Conservation (phyloP, 495 filamentous ascomycete genomes). For the Daldinia concentrica region DNA sequence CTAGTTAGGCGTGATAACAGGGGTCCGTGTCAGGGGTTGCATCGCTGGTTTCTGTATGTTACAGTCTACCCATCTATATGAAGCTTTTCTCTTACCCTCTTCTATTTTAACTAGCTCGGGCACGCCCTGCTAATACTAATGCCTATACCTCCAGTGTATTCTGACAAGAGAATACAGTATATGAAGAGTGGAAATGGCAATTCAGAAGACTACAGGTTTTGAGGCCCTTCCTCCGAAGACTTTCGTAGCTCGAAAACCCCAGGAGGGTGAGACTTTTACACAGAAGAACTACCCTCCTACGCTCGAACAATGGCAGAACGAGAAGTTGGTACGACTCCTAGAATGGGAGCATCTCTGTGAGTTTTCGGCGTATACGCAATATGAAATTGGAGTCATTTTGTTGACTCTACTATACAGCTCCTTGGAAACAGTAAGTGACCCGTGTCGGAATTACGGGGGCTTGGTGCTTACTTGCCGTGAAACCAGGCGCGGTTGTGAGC, state of each 20-base stretch:
- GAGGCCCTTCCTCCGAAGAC: not conserved
- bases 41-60: not conserved
- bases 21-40: not conserved
- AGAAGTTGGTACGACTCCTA: not conserved
- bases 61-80: not conserved
- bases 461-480: not conserved
- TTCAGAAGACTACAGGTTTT: not conserved
- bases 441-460: not conserved
- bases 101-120: not conserved
- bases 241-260: not conserved
- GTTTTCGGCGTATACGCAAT: not conserved
- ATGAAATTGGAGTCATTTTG: not conserved
- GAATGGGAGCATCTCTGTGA: not conserved
- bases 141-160: not conserved
- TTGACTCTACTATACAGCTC: not conserved
- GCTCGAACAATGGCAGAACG: not conserved
- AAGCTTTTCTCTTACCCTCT: not conserved
- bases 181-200: not conserved
- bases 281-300: not conserved
- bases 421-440: not conserved
- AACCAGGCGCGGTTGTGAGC: constrained; percentile 29
- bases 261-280: not conserved
- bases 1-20: not conserved
- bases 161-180: not conserved
- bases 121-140: not conserved